A percentile compares a stretch with the other conserved stretches of the same genome.
Evolutionary conservation across 2,329 filamentous ascomycete genomes (phyloP).

Genomic region (Aspergillus versicolor): DNA sequence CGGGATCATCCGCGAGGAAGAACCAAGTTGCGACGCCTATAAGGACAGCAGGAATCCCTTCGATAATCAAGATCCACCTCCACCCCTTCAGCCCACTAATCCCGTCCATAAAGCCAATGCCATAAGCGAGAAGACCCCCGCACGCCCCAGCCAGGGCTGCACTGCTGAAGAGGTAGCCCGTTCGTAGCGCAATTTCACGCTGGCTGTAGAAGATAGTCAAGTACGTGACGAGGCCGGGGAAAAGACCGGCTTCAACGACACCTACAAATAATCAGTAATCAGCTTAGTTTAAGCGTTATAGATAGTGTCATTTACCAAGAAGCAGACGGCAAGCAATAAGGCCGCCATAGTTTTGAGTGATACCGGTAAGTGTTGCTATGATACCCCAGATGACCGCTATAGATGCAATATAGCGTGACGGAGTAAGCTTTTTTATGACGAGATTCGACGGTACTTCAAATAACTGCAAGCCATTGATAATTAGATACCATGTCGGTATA

Average conservation of each 20-base stretch:
- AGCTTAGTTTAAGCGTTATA: neutral
- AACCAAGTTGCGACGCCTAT: constrained; percentile 58
- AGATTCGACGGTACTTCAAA: constrained; percentile 68
- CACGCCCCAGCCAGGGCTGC: constrained; percentile 70
- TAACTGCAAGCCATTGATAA: constrained; percentile 25
- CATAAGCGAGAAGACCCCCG: constrained; percentile 72
- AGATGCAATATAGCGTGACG: constrained; percentile 55
- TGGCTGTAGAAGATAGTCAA: constrained; percentile 76
- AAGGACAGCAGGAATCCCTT: constrained; percentile 58
- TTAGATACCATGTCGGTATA: neutral
- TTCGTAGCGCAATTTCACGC: constrained; percentile 68
- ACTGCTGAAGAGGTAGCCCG: constrained; percentile 66
- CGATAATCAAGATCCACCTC: constrained; percentile 67
- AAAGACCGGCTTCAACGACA: constrained; percentile 67
- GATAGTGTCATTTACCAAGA: constrained; percentile 38
- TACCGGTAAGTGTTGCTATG: constrained; percentile 55
- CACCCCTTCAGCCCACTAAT: constrained; percentile 64
- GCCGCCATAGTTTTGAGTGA: constrained; percentile 64
- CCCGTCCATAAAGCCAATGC: constrained; percentile 71
- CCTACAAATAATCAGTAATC: constrained; percentile 39
- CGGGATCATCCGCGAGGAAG: constrained; percentile 65
- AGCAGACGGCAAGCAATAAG: constrained; percentile 69
- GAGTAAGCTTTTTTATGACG: constrained; percentile 62
- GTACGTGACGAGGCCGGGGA: constrained; percentile 67
- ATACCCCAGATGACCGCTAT: constrained; percentile 62